Evolutionary conservation across 306 rosid genomes (phyloP), one percentile per base, ranked within the genome.

Genomic region (Hylodesmum podocarpum): DNA sequence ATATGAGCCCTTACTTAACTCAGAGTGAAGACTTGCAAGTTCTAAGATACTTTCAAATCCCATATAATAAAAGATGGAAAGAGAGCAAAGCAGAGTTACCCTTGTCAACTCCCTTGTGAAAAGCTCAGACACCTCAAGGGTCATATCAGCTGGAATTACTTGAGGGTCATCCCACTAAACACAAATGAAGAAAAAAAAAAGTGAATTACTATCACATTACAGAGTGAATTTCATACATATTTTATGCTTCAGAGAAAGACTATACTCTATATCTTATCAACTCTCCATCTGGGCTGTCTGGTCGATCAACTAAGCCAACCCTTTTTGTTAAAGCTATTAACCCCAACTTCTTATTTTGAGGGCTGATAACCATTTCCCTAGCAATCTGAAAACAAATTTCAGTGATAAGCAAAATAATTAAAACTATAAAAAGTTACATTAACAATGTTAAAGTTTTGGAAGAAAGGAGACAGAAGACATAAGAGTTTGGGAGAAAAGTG

Each of bases 331-430:
- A 88, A 44, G 86, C 75, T 34, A 84, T 75, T 66, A 95, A 93
- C 81, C 97, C 99, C 93, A 92, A 77, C 81, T 87, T 92, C 64
- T 77, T 31, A 85, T 92, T 92, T 82, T 95, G 99, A 78, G 99
- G 97, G 78, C 99, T 90, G 85, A 95, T 95, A 28, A 91, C 99
- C 99, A 95, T 92, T 89, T 95, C 99, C 86, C 96, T 78, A 50
- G 97, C 99, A 77, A 95, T 88, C 99, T 95, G 91, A 75, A 83
- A 82, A 76, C 58, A 33, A 80, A 70, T 64, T 37, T 47, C 70
- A 54, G 59, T 16, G 65, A 79, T 58, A 51, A 15, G 71, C 33
- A 9, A 77, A 58, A 41, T 75, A 49, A 63, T 54, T 54, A 29
- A 46, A 44, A 67, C 25, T 31, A 61, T n/a, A 65, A 54, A 53